phyloP scores from a whole-genome alignment of 1,284 basidiomycete species.

The Ganoderma boninense region DNA sequence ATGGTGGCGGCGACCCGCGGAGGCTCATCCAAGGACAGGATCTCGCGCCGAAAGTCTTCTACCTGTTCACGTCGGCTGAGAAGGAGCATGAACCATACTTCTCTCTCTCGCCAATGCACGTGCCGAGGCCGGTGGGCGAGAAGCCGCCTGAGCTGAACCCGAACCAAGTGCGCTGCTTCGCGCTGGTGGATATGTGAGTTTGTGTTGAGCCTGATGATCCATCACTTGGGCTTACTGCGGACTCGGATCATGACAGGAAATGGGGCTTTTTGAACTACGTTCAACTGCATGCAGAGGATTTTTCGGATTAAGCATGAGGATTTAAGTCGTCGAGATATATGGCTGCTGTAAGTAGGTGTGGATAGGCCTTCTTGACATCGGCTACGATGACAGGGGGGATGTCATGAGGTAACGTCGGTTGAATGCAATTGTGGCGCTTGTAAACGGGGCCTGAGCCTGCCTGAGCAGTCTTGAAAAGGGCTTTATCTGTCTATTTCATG shows the following conservation, averaged over 20 bases:
- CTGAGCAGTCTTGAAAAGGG: neutral
- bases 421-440: neutral
- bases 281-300: slow-evolving; percentile 42
- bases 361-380: neutral
- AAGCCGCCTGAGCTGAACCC: slow-evolving; percentile 27
- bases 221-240: neutral
- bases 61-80: slow-evolving; percentile 37
- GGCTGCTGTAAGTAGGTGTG: neutral
- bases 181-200: slow-evolving; percentile 32
- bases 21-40: slow-evolving; percentile 27
- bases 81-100: slow-evolving; percentile 33
- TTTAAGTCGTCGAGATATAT: neutral
- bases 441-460: too few relatives aligned
- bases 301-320: slow-evolving; percentile 20
- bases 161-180: slow-evolving; percentile 25
- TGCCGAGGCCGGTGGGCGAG: slow-evolving; percentile 21
- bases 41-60: slow-evolving; percentile 34
- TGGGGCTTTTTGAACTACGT: slow-evolving; percentile 42
- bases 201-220: neutral
- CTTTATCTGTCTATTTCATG: neutral
- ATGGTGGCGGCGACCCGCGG: neutral
- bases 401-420: neutral
- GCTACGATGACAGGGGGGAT: neutral
- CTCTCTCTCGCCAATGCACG: slow-evolving; percentile 35
- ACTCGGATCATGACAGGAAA: slow-evolving; percentile 17